Evolutionary conservation across 192 early-diverging fungal genomes (phyloP).

Genomic region (Neocallimastix lanati): DNA sequence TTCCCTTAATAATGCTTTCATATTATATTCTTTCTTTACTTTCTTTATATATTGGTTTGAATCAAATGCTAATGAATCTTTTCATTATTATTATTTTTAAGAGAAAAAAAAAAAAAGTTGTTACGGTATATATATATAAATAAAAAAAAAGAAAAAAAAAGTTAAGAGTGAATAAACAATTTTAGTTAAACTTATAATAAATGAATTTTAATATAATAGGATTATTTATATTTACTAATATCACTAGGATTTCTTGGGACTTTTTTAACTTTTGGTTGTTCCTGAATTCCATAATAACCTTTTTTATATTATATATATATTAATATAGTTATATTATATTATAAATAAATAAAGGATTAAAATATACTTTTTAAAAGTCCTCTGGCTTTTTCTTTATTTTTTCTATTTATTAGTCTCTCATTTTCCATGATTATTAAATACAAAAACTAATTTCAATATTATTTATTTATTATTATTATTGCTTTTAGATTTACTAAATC

Average conservation of each 20-base stretch:
- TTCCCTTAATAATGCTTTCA: background rate
- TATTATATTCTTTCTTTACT: background rate
- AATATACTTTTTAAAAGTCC: background rate
- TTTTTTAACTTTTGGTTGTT: background rate
- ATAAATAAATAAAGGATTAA: background rate
- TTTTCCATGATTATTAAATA: background rate
- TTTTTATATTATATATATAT: background rate
- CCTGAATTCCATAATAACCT: background rate
- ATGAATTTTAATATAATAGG: no score
- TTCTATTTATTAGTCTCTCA: background rate
- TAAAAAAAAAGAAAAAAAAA: no score
- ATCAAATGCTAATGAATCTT: background rate
- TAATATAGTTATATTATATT: background rate
- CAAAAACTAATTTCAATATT: no score
- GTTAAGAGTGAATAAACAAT: no score
- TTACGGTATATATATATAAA: no score
- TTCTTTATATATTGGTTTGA: background rate
- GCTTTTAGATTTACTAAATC: no score
- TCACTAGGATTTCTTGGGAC: background rate
- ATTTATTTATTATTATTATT: no score
- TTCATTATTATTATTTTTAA: background rate
- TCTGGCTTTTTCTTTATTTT: background rate
- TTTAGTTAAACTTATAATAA: no score
- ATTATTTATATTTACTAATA: background rate
- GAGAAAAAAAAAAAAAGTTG: no score